A percentile compares a stretch with the other conserved stretches of the same genome.
These are phyloP conservation scores for Venturia oleaginea DNA, from an alignment of 2,329 filamentous ascomycete species.

Conservation along the genomic window DNA sequence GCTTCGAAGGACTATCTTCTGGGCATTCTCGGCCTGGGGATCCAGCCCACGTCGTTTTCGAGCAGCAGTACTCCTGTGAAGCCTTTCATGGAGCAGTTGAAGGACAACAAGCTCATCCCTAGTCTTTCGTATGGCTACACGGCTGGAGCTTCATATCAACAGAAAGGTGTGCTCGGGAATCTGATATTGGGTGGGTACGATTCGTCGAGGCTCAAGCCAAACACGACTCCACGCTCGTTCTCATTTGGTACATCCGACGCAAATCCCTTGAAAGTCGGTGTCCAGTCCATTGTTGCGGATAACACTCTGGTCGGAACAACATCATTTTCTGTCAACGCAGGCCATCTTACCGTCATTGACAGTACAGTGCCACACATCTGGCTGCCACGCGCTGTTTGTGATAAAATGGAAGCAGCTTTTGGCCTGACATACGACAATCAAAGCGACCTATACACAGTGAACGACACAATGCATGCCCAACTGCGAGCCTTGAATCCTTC, in stretches of 20 bases:
- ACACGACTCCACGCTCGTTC: constrained; percentile 21
- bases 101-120: constrained; percentile 24
- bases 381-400: constrained; percentile 28
- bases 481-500: constrained; percentile 25
- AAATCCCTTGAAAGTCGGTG: constrained; percentile 17
- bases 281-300: constrained; percentile 18
- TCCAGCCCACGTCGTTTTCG: constrained; percentile 31
- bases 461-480: constrained; percentile 25
- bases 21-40: constrained; percentile 30
- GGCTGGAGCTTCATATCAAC: constrained; percentile 27
- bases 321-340: constrained; percentile 15
- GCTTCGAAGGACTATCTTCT: constrained; percentile 28
- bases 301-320: constrained; percentile 15
- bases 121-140: constrained; percentile 33
- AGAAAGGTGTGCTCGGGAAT: constrained; percentile 6
- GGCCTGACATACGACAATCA: constrained; percentile 28
- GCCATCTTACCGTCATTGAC: constrained; percentile 28
- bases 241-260: constrained; percentile 20
- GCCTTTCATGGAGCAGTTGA: constrained; percentile 25
- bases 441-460: constrained; percentile 29
- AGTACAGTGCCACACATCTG: constrained; percentile 32
- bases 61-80: constrained; percentile 25
- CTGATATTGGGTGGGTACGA: constrained; percentile 33
- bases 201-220: constrained; percentile 20
- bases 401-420: constrained; percentile 28